Evolutionary conservation across 2,329 filamentous ascomycete genomes (phyloP), one percentile per base, ranked within the genome.

Genomic region (Xylariales sp.): DNA sequence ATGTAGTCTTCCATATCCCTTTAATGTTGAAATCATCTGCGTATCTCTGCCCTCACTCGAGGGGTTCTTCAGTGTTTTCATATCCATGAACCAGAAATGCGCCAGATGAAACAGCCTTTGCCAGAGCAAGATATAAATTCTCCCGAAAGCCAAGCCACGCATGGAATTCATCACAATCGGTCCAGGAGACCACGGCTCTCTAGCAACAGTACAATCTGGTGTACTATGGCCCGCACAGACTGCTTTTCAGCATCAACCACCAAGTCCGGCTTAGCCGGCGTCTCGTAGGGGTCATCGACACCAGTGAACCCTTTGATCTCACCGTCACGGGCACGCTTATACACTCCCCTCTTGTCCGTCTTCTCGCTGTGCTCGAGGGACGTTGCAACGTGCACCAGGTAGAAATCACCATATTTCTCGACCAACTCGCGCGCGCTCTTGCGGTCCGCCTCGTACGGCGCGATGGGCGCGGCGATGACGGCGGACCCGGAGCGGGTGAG

Each of bases 301-400:
- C 93, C 93, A 6, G 93, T 98, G 78, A 98, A 98, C 50, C 90
- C 90, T 80, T 90, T 93, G 68, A 98, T 94, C 72, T 95, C 86
- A 44, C 93, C 93, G 15, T 74, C 77, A 48, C 93, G 80, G 29
- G 93, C 93, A 62, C 80, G 79, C 51, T 77, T 77, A 68, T 97
- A 98, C 60, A 95, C 83, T 46, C 93, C 93, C 47, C 85, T 78
- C 74, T 88, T 90, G 68, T 98, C 93, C 21, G 88, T 96, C 80
- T 87, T 88, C 78, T 98, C 93, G 62, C 84, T 87, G 71, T 91
- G 81, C 70, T 94, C 90, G 48, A 98, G 82, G 19, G 88, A 82
- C 34, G 93, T 98, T 29, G 88, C 88, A 38, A 98, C 91, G 70
- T 98, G 93, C 37, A 98, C 75, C 40, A 98, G 84, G 77, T 87